Evolutionary conservation across 257 asterid species (phyloP), one percentile per base, ranked within the genome.

Genomic region (Rhazya stricta): DNA sequence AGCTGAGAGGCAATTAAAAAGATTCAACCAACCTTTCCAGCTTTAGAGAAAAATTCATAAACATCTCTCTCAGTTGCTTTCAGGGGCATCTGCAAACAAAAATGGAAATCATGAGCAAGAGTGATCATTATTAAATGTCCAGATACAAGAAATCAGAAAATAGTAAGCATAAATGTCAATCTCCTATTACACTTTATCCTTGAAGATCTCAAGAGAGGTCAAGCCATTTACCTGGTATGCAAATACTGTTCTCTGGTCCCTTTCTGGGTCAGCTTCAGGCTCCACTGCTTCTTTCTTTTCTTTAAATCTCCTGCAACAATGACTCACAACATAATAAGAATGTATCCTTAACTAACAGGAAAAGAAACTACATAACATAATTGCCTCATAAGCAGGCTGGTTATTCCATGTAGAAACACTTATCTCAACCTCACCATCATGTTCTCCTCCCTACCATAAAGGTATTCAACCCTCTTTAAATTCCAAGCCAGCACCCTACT

Each of bases 231-330:
- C 99, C 96, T 95, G 99, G 80, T 90, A 95, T 29, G 98, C 99
- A 81, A 95, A 95, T 80, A 95, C 99, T 68, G 99, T 95, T 86
- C 98, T 89, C 85, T 95, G 99, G 77, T 95, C 99, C 87, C 99
- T 90, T 84, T 95, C 99, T 67, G 99, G 99, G 76, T 95, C 99
- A 63, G 98, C 98, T 86, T 95, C 99, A 83, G 98, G 96, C 84
- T 95, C 99, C 67, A 72, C 86, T 7, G 91, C 86, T 84, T 95
- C 99, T 77, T 91, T 95, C 86, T 92, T 95, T 56, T 95, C 99
- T 86, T 89, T 95, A 80, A 86, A 95, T 77, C 98, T 87, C 97
- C 99, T 95, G 97, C 95, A 89, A 61, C 67, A 70, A 82, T 42
- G 77, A 84, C 95, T 91, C 94, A 74, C 65, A 83, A 80, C 42